These are phyloP conservation scores for Aspergillus hancockii DNA, from an alignment of 495 filamentous ascomycete species.

Conservation along the genomic window DNA sequence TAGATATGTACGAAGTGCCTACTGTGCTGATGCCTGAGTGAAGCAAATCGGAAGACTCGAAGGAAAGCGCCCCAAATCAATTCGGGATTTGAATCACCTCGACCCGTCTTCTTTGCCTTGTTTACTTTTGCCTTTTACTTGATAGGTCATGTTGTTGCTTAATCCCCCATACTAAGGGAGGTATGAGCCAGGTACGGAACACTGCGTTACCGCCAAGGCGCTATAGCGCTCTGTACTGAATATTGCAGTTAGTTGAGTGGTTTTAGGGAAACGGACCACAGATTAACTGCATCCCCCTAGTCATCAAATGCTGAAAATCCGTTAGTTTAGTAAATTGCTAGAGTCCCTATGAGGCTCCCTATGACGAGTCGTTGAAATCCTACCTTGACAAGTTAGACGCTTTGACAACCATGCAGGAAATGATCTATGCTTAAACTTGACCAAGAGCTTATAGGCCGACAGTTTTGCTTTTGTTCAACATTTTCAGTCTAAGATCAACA, in stretches of 20 bases:
- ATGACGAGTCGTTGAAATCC: neutral
- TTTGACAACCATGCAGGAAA: constrained; percentile 1
- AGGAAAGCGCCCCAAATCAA: neutral
- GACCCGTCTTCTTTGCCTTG: neutral
- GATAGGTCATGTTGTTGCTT: neutral
- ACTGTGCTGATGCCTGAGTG: neutral
- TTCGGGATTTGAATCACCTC: neutral
- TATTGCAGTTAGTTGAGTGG: neutral
- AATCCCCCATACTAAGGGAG: neutral
- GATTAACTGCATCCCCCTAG: neutral
- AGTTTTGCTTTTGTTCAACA: neutral
- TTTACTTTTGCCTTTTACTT: neutral
- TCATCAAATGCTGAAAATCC: neutral
- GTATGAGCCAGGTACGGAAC: neutral
- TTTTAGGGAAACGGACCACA: neutral
- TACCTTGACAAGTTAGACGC: neutral
- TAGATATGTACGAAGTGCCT: neutral
- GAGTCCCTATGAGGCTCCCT: neutral
- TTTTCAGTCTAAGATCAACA: neutral
- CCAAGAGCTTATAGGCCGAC: neutral
- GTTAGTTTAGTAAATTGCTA: neutral
- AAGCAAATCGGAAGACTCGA: neutral
- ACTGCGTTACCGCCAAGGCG: neutral
- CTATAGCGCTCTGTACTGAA: neutral
- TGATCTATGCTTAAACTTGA: neutral